phyloP scores from a whole-genome alignment of 441 rosid genomes.

The Croton laevigatus region DNA sequence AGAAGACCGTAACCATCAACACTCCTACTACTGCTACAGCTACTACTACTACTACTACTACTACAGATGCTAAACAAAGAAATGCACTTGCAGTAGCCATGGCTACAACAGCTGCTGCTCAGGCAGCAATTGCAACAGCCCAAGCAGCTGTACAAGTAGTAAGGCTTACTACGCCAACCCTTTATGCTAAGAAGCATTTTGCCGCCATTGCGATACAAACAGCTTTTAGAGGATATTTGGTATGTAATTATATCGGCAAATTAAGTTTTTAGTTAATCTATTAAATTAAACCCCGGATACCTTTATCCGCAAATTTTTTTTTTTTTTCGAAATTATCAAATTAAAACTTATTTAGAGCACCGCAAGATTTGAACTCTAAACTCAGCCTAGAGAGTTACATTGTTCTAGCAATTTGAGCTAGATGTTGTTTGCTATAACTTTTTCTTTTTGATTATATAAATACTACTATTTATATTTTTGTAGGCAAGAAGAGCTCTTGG shows the following conservation, averaged over 20 bases:
- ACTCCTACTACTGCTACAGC: conserved; percentile 8
- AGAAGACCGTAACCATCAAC: conserved; percentile 16
- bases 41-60: conserved; percentile 7
- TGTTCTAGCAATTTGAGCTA: no score
- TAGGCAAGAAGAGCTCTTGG: conserved; percentile 68
- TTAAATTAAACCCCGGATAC: no score
- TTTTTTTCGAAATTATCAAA: no score
- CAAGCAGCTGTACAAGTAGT: conserved; percentile 43
- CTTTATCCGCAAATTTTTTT: no score
- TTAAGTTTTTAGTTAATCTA: no score
- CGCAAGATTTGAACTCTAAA: no score
- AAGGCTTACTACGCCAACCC: conserved; percentile 41
- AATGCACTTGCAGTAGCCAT: conserved; percentile 41
- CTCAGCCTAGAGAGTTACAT: no score
- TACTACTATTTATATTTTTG: no score
- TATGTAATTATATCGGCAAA: no score
- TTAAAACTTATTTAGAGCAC: no score
- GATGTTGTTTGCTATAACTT: no score
- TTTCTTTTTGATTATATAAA: no score
- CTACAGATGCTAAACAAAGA: conserved; percentile 32
- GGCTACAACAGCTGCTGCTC: conserved; percentile 40
- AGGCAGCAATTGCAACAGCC: conserved; percentile 45
- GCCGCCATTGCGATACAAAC: conserved; percentile 73
- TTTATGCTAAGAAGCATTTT: conserved; percentile 41
- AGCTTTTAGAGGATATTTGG: conserved; percentile 84